Percentiles rank a stretch among this genome's conserved stretches.
Conservation (phyloP, 2,329 filamentous ascomycete genomes). For the Lojkania enalia region DNA sequence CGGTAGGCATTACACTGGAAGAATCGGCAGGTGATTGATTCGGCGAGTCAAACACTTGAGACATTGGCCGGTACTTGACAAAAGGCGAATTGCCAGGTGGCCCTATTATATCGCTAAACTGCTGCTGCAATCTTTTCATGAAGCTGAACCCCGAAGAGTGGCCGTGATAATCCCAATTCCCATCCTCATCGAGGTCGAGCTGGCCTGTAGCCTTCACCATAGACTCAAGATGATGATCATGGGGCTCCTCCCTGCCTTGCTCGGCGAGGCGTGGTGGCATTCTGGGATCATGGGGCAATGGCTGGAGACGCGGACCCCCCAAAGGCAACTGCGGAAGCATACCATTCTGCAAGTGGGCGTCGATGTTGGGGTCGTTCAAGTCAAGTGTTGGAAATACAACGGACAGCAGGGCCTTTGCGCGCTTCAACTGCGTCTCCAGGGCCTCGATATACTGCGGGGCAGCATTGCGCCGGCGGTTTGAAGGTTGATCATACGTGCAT, state of each 20-base stretch:
- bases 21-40: constrained; percentile 64
- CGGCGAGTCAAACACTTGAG: constrained; percentile 70
- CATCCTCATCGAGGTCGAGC: constrained; percentile 86
- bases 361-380: constrained; percentile 80
- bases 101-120: constrained; percentile 77
- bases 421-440: constrained; percentile 78
- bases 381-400: constrained; percentile 83
- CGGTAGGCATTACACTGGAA: constrained; percentile 38
- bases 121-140: constrained; percentile 80
- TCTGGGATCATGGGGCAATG: constrained; percentile 25
- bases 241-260: constrained; percentile 33
- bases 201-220: constrained; percentile 95
- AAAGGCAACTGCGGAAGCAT: constrained; percentile 49
- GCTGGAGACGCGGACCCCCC: constrained; percentile 25
- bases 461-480: constrained; percentile 86
- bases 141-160: constrained; percentile 91
- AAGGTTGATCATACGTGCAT: constrained; percentile 94
- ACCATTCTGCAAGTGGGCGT: constrained; percentile 74
- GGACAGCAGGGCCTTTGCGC: constrained; percentile 77
- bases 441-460: constrained; percentile 92
- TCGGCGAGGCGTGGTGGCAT: constrained; percentile 23
- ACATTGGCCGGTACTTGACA: constrained; percentile 57
- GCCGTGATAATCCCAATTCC: constrained; percentile 93
- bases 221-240: constrained; percentile 75
- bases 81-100: constrained; percentile 63